phyloP scores from a whole-genome alignment of 2,329 filamentous ascomycete genomes.

The Monilinia vaccinii-corymbosi region DNA sequence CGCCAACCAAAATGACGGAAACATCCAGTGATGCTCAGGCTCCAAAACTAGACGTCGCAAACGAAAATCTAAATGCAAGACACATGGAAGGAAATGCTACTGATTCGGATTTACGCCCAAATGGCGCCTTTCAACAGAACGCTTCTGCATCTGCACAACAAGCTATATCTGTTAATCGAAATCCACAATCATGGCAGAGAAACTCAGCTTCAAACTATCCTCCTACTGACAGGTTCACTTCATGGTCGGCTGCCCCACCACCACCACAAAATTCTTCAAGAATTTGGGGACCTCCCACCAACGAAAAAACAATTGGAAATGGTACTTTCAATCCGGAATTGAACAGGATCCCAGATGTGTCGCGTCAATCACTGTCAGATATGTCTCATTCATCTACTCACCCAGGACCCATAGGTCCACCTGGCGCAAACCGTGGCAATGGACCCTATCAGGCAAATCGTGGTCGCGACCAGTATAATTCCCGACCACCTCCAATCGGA shows the following conservation, averaged over 20 bases:
- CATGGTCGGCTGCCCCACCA: conserved; percentile 35
- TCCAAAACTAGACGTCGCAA: conserved; percentile 10
- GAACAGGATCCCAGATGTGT: conserved; percentile 32
- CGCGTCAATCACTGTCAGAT: conserved; percentile 21
- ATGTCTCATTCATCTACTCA: conserved; percentile 18
- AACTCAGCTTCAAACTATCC: conserved; percentile 32
- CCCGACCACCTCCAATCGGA: conserved; percentile 25
- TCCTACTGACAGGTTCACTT: conserved; percentile 43
- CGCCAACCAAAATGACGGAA: conserved; percentile 13
- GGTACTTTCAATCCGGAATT: conserved; percentile 64
- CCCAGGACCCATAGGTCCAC: conserved; percentile 31
- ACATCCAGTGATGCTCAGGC: conserved; percentile 11
- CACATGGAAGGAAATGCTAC: conserved; percentile 11
- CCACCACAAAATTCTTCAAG: conserved; percentile 36
- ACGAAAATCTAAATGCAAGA: not conserved
- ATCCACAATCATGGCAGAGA: conserved; percentile 27
- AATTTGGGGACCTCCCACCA: conserved; percentile 65
- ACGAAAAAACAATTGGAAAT: conserved; percentile 64
- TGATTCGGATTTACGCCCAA: conserved; percentile 14
- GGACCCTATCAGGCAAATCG: conserved; percentile 24
- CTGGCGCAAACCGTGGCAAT: conserved; percentile 22
- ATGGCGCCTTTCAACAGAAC: conserved; percentile 22
- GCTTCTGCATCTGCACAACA: conserved; percentile 21
- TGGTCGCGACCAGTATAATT: conserved; percentile 28
- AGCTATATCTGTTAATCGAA: conserved; percentile 16